A percentile compares a stretch with the other conserved stretches of the same genome.
Evolutionary conservation across 2,329 filamentous ascomycete species (phyloP).

Genomic region (Fusarium tupiense): DNA sequence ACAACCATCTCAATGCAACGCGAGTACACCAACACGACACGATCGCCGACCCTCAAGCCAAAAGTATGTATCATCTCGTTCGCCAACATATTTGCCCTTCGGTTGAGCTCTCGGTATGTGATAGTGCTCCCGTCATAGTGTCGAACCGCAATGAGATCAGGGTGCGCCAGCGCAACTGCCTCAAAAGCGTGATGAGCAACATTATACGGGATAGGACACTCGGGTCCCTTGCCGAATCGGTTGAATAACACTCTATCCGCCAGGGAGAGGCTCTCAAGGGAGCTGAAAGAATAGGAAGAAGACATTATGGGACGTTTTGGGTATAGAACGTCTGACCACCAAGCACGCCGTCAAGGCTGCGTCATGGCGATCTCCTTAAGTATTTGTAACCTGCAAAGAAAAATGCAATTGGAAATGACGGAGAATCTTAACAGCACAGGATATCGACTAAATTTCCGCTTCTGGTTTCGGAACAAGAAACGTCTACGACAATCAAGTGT

Average conservation of each 20-base stretch:
- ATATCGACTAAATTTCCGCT: constrained; percentile 3
- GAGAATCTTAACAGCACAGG: neutral
- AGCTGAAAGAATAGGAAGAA: constrained; percentile 23
- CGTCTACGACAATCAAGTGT: neutral
- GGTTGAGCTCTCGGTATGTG: constrained; percentile 29
- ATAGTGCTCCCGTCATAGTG: constrained; percentile 33
- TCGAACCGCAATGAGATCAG: constrained; percentile 16
- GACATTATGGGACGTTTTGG: constrained; percentile 10
- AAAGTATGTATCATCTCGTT: constrained; percentile 19
- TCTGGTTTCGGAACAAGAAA: constrained; percentile 19
- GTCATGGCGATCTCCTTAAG: neutral
- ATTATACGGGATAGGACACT: constrained; percentile 16
- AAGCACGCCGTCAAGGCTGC: neutral
- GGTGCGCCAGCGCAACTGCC: constrained; percentile 32
- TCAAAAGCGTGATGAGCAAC: constrained; percentile 32
- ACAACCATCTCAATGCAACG: constrained; percentile 34
- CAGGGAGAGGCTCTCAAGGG: constrained; percentile 24
- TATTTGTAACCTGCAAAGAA: neutral
- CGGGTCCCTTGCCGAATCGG: constrained; percentile 21
- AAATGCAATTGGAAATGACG: neutral
- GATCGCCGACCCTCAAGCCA: constrained; percentile 21
- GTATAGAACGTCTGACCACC: neutral
- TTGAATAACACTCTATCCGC: constrained; percentile 30
- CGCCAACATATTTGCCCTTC: constrained; percentile 28
- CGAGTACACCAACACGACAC: constrained; percentile 32